These are phyloP conservation scores for Rhodosporidiobolus sp. DNA, from an alignment of 768 basidiomycete species.

Conservation along the genomic window DNA sequence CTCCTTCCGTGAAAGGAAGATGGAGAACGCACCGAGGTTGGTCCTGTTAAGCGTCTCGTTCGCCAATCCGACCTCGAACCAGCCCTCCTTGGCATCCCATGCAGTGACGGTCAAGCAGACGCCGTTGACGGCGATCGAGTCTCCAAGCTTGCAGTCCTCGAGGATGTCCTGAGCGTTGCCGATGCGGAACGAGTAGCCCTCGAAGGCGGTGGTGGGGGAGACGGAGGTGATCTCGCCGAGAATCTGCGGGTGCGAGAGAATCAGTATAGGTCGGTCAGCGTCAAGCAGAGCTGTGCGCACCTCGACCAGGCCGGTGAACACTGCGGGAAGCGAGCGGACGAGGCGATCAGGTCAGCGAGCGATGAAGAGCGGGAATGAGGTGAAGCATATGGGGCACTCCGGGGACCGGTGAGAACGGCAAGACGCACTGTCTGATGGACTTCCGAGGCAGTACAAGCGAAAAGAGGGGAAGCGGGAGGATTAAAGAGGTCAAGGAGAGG, in stretches of 20 bases:
- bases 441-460: not conserved
- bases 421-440: not conserved
- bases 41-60: slow-evolving; percentile 91
- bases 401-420: no score
- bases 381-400: not conserved
- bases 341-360: slow-evolving; percentile 13
- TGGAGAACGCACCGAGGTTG: slow-evolving; percentile 67
- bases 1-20: no score
- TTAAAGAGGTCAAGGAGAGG: no score
- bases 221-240: slow-evolving; percentile 70
- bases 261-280: not conserved
- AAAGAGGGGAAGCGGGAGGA: no score
- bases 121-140: slow-evolving; percentile 85
- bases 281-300: slow-evolving; percentile 13
- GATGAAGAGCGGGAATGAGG: not conserved
- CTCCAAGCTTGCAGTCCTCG: slow-evolving; percentile 84
- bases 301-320: slow-evolving; percentile 47
- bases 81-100: slow-evolving; percentile 58
- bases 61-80: slow-evolving; percentile 91
- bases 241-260: slow-evolving; percentile 54
- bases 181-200: slow-evolving; percentile 79
- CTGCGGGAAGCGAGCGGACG: slow-evolving; percentile 3
- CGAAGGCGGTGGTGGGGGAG: slow-evolving; percentile 58
- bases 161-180: slow-evolving; percentile 68
- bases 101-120: slow-evolving; percentile 86